Evolutionary conservation across 2,329 filamentous ascomycete genomes (phyloP).

Genomic region (Sclerotinia glacialis): DNA sequence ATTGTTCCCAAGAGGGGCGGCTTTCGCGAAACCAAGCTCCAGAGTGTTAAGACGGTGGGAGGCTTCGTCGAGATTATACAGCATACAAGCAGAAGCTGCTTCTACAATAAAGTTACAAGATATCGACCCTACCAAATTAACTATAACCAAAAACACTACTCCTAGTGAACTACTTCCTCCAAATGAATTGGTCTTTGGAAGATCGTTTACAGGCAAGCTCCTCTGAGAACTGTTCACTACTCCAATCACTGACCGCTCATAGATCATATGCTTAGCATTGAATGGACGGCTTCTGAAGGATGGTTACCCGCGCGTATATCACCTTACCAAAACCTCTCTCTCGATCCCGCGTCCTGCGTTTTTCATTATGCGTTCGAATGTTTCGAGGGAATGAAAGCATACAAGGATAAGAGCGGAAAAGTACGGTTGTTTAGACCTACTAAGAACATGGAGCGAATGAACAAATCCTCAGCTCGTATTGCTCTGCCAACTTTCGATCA

Average conservation of each 20-base stretch:
- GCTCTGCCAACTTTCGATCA: constrained; percentile 83
- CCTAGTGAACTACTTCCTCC: constrained; percentile 74
- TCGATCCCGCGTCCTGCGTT: constrained; percentile 94
- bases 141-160: constrained; percentile 68
- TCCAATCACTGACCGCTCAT: constrained; percentile 16
- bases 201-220: constrained; percentile 76
- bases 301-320: constrained; percentile 77
- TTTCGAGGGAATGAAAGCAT: constrained; percentile 99
- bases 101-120: constrained; percentile 52
- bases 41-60: constrained; percentile 40
- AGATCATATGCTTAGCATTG: constrained; percentile 97
- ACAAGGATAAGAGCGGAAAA: constrained; percentile 77
- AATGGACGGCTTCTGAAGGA: constrained; percentile 80
- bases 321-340: constrained; percentile 94
- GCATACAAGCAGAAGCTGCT: constrained; percentile 44
- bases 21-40: constrained; percentile 39
- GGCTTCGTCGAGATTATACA: constrained; percentile 46
- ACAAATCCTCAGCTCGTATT: constrained; percentile 87
- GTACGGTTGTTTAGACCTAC: constrained; percentile 90
- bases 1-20: constrained; percentile 45
- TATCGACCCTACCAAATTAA: constrained; percentile 75
- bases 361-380: constrained; percentile 98
- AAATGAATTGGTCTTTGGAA: constrained; percentile 84
- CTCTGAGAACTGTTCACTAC: constrained; percentile 7
- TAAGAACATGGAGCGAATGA: constrained; percentile 94